Conservation (phyloP, 177 flowering plant genomes). For the Vitis hybrid region DNA sequence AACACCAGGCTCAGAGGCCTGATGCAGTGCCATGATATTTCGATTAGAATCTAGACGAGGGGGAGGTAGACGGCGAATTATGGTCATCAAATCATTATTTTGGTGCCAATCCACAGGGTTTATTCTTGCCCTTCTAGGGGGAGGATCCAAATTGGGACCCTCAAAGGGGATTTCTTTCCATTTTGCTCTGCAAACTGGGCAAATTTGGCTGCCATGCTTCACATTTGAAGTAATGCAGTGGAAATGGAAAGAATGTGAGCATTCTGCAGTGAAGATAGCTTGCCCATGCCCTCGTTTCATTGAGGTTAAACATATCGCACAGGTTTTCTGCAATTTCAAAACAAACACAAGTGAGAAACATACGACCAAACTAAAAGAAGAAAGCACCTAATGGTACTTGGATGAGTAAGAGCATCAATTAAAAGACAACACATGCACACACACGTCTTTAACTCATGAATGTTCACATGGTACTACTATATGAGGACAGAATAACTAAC, state of each 20-base stretch:
- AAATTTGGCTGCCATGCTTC: slow-evolving; percentile 63
- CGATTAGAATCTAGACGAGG: slow-evolving; percentile 29
- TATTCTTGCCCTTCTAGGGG: slow-evolving; percentile 38
- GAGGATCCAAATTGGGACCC: slow-evolving; percentile 35
- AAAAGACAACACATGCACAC: no score
- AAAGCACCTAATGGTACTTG: no score
- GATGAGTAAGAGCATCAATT: no score
- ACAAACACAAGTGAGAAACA: not conserved
- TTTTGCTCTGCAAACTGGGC: slow-evolving; percentile 71
- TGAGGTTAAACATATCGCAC: slow-evolving; percentile 59
- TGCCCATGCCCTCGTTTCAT: slow-evolving; percentile 66
- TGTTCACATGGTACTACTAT: no score
- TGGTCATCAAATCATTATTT: slow-evolving; percentile 40
- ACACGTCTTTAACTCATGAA: no score
- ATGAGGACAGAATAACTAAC: no score
- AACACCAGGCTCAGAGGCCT: slow-evolving; percentile 54
- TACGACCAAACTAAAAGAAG: not conserved
- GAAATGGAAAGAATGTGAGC: slow-evolving; percentile 75
- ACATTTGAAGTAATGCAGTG: slow-evolving; percentile 69
- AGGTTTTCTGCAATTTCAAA: slow-evolving; percentile 43
- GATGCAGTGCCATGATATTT: slow-evolving; percentile 27
- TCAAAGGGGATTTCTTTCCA: slow-evolving; percentile 75
- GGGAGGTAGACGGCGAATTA: slow-evolving; percentile 44
- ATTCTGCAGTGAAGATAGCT: slow-evolving; percentile 79
- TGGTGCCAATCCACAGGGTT: slow-evolving; percentile 43